Evolutionary conservation across 768 basidiomycete species (phyloP).

Genomic region (Boletus tomentosulus): DNA sequence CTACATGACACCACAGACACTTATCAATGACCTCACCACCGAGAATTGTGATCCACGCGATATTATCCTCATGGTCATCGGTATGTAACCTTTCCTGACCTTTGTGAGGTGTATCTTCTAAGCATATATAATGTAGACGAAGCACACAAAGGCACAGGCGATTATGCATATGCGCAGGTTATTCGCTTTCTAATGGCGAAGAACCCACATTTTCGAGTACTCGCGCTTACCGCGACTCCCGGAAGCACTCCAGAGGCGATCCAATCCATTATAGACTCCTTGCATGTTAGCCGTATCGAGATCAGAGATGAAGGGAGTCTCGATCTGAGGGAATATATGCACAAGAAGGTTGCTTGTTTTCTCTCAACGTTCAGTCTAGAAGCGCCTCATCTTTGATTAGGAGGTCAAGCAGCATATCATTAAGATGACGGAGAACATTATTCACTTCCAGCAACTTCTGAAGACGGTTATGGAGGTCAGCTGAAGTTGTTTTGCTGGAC

Average conservation of each 20-base stretch:
- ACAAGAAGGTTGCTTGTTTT: constrained; percentile 63
- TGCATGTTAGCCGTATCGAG: constrained; percentile 94
- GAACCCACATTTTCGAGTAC: constrained; percentile 88
- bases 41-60: constrained; percentile 74
- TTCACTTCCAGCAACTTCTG: constrained; percentile 62
- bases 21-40: constrained; percentile 77
- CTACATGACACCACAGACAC: constrained; percentile 95
- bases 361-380: background rate
- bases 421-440: constrained; percentile 63
- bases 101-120: background rate
- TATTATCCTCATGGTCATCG: constrained; percentile 85
- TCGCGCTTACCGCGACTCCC: constrained; percentile 95
- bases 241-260: constrained; percentile 83
- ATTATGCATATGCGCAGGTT: constrained; percentile 88
- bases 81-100: constrained; percentile 37
- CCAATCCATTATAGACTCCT: constrained; percentile 83
- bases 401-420: constrained; percentile 77
- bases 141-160: constrained; percentile 91
- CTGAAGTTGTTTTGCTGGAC: constrained; percentile 1
- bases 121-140: constrained; percentile 57
- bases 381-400: constrained; percentile 34
- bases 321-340: constrained; percentile 81
- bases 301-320: constrained; percentile 88
- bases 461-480: constrained; percentile 71
- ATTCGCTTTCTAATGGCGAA: constrained; percentile 89